These are phyloP conservation scores for Fraxinus dipetala DNA, from an alignment of 305 asterid species.

Conservation along the genomic window DNA sequence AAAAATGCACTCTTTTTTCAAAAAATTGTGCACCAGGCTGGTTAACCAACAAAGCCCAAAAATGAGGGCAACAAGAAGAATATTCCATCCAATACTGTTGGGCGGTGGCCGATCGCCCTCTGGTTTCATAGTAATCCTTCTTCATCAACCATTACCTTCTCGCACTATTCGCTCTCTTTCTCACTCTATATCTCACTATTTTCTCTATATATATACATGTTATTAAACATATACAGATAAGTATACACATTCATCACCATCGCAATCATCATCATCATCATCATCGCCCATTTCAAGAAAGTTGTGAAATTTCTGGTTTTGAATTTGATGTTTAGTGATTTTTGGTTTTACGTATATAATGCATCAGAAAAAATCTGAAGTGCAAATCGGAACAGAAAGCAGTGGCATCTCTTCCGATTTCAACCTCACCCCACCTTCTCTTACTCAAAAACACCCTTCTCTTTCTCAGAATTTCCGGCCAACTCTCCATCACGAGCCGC, in stretches of 20 bases:
- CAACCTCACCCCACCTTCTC: constrained; percentile 69
- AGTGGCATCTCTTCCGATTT: constrained; percentile 24
- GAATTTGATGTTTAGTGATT: neutral
- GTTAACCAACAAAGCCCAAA: neutral
- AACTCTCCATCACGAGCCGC: constrained; percentile 28
- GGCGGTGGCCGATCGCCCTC: constrained; percentile 9
- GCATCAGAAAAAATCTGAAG: constrained; percentile 25
- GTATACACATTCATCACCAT: neutral
- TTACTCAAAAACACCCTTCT: constrained; percentile 57
- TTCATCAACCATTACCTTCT: constrained; percentile 9
- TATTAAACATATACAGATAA: neutral
- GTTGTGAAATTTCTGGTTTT: neutral
- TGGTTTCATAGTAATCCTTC: constrained; percentile 19
- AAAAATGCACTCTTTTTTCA: no score
- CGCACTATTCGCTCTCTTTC: constrained; percentile 6
- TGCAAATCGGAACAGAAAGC: constrained; percentile 22
- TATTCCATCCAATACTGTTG: neutral
- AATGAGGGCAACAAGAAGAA: neutral
- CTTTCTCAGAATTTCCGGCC: constrained; percentile 33
- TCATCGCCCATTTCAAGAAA: neutral
- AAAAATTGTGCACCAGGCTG: no score
- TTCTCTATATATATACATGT: neutral
- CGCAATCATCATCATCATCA: neutral
- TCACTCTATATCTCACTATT: neutral
- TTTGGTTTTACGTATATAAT: constrained; percentile 8